These are phyloP conservation scores for Xylariaceae sp. DNA, from an alignment of 2,329 filamentous ascomycete genomes.

Conservation along the genomic window DNA sequence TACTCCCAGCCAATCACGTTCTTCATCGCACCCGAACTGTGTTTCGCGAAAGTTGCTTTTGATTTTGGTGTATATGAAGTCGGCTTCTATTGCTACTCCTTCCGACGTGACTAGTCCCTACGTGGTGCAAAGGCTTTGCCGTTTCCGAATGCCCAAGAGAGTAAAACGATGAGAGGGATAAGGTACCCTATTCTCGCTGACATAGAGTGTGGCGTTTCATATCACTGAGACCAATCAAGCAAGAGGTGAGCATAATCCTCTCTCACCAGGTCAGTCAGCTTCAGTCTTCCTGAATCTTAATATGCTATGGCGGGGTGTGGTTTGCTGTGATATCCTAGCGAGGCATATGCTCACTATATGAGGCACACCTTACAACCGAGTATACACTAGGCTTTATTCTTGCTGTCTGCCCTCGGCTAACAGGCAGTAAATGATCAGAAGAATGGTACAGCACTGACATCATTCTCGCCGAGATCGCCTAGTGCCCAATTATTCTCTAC, in stretches of 20 bases:
- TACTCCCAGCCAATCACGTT: slow-evolving; percentile 18
- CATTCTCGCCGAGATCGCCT: slow-evolving; percentile 35
- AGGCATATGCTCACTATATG: slow-evolving; percentile 5
- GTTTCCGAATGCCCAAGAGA: not conserved
- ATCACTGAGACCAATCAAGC: slow-evolving; percentile 9
- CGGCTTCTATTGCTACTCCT: slow-evolving; percentile 17
- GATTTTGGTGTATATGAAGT: slow-evolving; percentile 5
- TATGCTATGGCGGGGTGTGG: too few species aligned
- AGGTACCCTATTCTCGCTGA: slow-evolving; percentile 4
- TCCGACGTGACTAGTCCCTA: slow-evolving; percentile 5
- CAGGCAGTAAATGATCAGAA: slow-evolving; percentile 1
- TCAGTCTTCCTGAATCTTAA: too few species aligned
- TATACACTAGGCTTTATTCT: slow-evolving; percentile 3
- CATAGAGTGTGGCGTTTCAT: not conserved
- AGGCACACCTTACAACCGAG: slow-evolving; percentile 12
- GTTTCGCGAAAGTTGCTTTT: slow-evolving; percentile 8
- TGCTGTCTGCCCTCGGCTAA: too few species aligned
- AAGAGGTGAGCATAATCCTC: not conserved
- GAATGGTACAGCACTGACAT: slow-evolving; percentile 23
- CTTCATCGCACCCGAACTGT: slow-evolving; percentile 6
- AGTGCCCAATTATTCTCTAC: slow-evolving; percentile 39
- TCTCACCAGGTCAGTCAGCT: not conserved
- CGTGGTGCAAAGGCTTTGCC: not conserved
- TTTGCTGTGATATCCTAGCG: slow-evolving; percentile 1
- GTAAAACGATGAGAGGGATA: not conserved